These are phyloP conservation scores for Xerocomellus chrysenteron DNA, from an alignment of 768 basidiomycete species.

Conservation along the genomic window DNA sequence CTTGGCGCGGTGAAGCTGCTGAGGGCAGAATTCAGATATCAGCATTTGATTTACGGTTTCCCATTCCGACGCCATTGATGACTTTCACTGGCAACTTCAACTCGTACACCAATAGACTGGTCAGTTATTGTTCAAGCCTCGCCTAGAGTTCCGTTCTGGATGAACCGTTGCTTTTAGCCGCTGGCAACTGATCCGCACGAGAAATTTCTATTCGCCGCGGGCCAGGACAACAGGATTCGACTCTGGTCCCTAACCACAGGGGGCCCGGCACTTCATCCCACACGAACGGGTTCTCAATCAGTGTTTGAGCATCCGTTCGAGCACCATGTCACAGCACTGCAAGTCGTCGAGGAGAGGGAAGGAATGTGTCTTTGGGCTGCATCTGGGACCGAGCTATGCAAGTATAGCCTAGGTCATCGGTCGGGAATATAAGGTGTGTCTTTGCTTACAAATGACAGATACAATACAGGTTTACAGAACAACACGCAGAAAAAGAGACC, in stretches of 20 bases:
- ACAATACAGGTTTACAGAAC: slow-evolving; percentile 13
- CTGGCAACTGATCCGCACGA: slow-evolving; percentile 55
- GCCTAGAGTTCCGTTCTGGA: not conserved
- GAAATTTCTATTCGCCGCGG: slow-evolving; percentile 65
- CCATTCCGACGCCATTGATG: slow-evolving; percentile 43
- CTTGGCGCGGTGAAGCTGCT: not conserved
- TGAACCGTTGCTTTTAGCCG: slow-evolving; percentile 45
- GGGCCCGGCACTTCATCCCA: slow-evolving; percentile 24
- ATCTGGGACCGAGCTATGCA: slow-evolving; percentile 43
- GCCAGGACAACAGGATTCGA: slow-evolving; percentile 61
- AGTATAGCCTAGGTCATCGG: slow-evolving; percentile 49
- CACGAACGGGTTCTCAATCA: slow-evolving; percentile 12
- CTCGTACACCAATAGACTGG: slow-evolving; percentile 48
- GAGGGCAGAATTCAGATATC: slow-evolving; percentile 45
- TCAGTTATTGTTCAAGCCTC: slow-evolving; percentile 31
- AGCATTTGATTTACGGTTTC: slow-evolving; percentile 62
- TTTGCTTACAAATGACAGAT: slow-evolving; percentile 1
- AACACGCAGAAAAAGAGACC: not conserved
- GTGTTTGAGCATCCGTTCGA: slow-evolving; percentile 37
- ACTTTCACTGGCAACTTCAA: slow-evolving; percentile 60
- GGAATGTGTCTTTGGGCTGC: slow-evolving; percentile 55
- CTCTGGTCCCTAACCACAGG: slow-evolving; percentile 69
- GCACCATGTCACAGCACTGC: slow-evolving; percentile 46
- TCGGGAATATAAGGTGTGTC: not conserved
- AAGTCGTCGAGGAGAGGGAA: slow-evolving; percentile 43